These are phyloP conservation scores for Nepenthes alata DNA, from an alignment of 179 eudicot genomes.

Conservation along the genomic window DNA sequence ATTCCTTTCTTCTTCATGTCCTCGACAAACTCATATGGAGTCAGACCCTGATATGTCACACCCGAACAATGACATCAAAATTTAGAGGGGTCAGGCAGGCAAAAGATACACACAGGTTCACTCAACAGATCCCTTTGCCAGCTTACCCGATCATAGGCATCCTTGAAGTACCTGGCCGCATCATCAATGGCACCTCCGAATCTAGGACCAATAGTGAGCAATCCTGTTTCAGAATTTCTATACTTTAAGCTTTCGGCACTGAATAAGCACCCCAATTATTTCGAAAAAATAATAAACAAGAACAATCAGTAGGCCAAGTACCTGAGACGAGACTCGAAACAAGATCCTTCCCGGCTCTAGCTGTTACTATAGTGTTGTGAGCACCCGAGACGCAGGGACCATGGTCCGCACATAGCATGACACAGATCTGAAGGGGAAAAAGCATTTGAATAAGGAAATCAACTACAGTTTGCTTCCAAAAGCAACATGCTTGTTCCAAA, in stretches of 20 bases:
- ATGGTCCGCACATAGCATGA: slow-evolving; percentile 98
- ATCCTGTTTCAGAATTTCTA: slow-evolving; percentile 33
- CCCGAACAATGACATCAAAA: neutral
- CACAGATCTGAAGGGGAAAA: slow-evolving; percentile 50
- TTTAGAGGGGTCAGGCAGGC: neutral
- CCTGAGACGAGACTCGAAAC: slow-evolving; percentile 98
- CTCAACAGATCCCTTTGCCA: neutral
- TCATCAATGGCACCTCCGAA: slow-evolving; percentile 99
- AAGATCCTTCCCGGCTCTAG: slow-evolving; percentile 99
- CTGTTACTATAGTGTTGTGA: slow-evolving; percentile 94
- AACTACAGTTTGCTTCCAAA: neutral
- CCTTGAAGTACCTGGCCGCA: slow-evolving; percentile 97
- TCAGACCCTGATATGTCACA: slow-evolving; percentile 47
- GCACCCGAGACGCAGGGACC: slow-evolving; percentile 99
- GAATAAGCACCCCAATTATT: neutral
- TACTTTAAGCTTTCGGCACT: neutral
- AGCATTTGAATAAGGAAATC: neutral
- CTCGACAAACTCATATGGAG: slow-evolving; percentile 92
- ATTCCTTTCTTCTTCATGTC: slow-evolving; percentile 98
- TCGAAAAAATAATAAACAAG: neutral
- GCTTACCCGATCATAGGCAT: slow-evolving; percentile 84
- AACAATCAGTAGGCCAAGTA: slow-evolving; percentile 6
- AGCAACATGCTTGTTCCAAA: neutral
- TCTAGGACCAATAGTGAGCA: slow-evolving; percentile 92
- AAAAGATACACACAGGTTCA: slow-evolving; percentile 1